Evolutionary conservation across 2,329 filamentous ascomycete species (phyloP).

Genomic region (Apiospora hydei): DNA sequence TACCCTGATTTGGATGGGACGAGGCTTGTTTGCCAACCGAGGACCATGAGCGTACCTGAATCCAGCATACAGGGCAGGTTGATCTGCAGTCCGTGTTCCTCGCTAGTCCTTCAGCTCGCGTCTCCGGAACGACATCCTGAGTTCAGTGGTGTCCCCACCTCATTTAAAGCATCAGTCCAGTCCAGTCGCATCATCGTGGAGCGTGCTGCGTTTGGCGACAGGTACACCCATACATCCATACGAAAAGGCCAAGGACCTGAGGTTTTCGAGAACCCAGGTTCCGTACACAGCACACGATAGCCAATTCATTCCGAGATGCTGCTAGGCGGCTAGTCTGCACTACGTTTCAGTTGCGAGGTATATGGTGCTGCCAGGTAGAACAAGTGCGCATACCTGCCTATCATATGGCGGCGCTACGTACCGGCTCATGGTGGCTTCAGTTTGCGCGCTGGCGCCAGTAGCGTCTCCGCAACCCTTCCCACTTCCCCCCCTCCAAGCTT

Average conservation of each 20-base stretch:
- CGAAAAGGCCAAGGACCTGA: background rate
- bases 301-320: background rate
- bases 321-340: background rate
- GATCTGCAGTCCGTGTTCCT: slow-evolving; percentile 2
- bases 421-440: background rate
- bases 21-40: too few relatives aligned
- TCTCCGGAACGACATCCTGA: background rate
- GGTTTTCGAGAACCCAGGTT: background rate
- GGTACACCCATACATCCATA: background rate
- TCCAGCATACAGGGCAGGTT: background rate
- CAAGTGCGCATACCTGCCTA: background rate
- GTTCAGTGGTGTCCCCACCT: background rate
- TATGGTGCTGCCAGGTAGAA: background rate
- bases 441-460: background rate
- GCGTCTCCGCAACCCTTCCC: background rate
- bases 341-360: background rate
- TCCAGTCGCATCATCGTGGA: background rate
- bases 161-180: background rate
- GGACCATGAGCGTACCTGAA: too few relatives aligned
- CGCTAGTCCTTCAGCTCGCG: slow-evolving; percentile 1
- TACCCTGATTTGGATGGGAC: background rate
- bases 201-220: background rate
- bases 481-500: background rate
- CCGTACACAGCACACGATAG: background rate
- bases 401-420: background rate